Evolutionary conservation across 2,329 filamentous ascomycete genomes (phyloP).

Genomic region (Ceratocystis smalleyi): DNA sequence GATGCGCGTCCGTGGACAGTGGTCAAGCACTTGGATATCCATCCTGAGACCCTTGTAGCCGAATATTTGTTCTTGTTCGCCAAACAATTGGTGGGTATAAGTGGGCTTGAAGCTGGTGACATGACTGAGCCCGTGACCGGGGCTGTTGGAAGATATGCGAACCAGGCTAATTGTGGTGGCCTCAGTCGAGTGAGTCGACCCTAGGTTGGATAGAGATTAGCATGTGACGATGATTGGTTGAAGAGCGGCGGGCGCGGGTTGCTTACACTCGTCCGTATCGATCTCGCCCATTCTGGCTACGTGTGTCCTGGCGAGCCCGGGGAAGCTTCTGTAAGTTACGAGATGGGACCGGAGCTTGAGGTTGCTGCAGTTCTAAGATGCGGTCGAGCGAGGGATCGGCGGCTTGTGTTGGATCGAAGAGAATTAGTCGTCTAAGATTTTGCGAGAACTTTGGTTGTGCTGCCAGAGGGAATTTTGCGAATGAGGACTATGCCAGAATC

Average conservation of each 20-base stretch:
- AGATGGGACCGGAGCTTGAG: background rate
- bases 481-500: background rate
- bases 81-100: constrained; percentile 86
- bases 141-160: constrained; percentile 31
- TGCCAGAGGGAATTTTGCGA: background rate
- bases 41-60: constrained; percentile 75
- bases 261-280: constrained; percentile 11
- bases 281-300: background rate
- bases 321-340: background rate
- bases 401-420: background rate
- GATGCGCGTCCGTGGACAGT: constrained; percentile 6
- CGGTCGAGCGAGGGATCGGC: background rate
- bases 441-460: background rate
- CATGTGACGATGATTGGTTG: constrained; percentile 4
- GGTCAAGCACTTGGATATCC: constrained; percentile 40
- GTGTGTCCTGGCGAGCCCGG: background rate
- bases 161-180: constrained; percentile 47
- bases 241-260: background rate
- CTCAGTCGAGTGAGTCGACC: constrained; percentile 46
- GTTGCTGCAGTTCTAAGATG: background rate
- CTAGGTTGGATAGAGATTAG: constrained; percentile 24
- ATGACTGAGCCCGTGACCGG: constrained; percentile 37
- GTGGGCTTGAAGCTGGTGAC: constrained; percentile 54
- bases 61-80: constrained; percentile 81
- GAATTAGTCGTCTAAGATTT: background rate